Base-by-base conservation (phyloP, 2,329 filamentous ascomycete genomes). In the Phyllosticta citribraziliensis region DNA sequence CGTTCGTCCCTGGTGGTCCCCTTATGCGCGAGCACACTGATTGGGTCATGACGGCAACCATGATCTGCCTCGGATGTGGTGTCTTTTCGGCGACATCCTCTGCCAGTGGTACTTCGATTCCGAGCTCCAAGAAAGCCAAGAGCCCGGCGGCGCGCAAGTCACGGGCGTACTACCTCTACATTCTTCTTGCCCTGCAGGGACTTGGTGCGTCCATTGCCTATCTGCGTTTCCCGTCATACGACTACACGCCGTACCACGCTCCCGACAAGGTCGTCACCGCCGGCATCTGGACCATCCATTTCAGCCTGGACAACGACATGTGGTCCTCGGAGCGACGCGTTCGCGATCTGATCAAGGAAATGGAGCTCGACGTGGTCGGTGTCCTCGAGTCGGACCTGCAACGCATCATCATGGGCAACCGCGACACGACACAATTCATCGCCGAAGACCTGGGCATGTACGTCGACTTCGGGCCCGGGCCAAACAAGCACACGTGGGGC, bases 401-500 rank as follows among this genome's bases (percentile, higher is more conserved):
- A 77, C 89, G 93, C 67, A 96, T 99, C 76, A 99, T 99, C 79
- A 99, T 97, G 94, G 94, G 94, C 70, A 99, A 97, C 77, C 88
- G 94, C 66, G 94, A 99, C 72, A 88, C 90, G 9, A 97, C 94
- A 1, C 94, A 97, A 72, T 95, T 90, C 75, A 83, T 99, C 9
- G 92, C 94, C 20, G 93, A 97, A 73, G 92, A 99, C 66, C 82
- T 99, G 11, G 94, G 94, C 67, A 99, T 99, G 94, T 99, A 97
- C 70, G 92, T 95, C 56, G 94, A 99, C 77, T 97, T 91, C 70
- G 94, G 94, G 60, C 94, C 94, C 30, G 94, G 94, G 1, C 94
- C 94, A 6, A 96, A 99, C 82, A 99, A 97, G 78, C 94, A 99
- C 78, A 99, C 94, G 0, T 99, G 94, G 94, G 94, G 94, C 57